Base-by-base conservation (phyloP, 306 rosid species). In the Lablab purpureus region DNA sequence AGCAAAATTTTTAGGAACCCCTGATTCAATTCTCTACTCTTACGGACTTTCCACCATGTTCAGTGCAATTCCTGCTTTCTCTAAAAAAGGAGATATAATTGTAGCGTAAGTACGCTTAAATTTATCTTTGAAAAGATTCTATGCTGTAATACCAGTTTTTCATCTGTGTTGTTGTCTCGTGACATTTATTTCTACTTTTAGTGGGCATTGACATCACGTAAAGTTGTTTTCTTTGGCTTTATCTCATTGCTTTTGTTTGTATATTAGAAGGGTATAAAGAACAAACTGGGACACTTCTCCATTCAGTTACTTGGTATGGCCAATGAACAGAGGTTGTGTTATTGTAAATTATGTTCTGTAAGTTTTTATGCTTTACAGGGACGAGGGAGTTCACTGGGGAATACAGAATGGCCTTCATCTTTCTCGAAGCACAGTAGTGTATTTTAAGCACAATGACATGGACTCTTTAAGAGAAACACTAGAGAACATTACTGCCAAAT, bases 301-400 rank as follows among this genome's bases (percentile, higher is more conserved):
- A 37, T 47, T 54, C 68, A 27, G 32, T 10, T 37, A 56, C 55
- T 13, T 58, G 51, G 41, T 52, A 58, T 41, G 28, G 70, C 43
- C 77, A 50, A 77, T 77, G 23, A 73, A 41, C 12, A 28, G 59
- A 71, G 71, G 40, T 66, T 52, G 15, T 23, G 70, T 47, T 67
- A 67, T 9, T 50, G 25, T 67, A 21, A 40, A 51, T 28, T 73
- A 18, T 54, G 62, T 50, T 75, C 47, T 8, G 18, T 25, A 64
- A 17, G 41, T 65, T 83, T 49, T 58, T 67, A 49, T 77, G 50
- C 71, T 74, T 90, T 78, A 60, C 86, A 96, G 98, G 76, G 99
- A 96, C 34, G 99, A 96, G 80, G 99, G 98, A 73, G 99, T 93
- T 56, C 99, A 96, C 79, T 96, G 99, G 99, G 98, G 98, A 80